Percentiles rank a stretch among this genome's conserved stretches.
These are phyloP conservation scores for Suillus fuscotomentosus DNA, from an alignment of 768 basidiomycete genomes.

Conservation along the genomic window DNA sequence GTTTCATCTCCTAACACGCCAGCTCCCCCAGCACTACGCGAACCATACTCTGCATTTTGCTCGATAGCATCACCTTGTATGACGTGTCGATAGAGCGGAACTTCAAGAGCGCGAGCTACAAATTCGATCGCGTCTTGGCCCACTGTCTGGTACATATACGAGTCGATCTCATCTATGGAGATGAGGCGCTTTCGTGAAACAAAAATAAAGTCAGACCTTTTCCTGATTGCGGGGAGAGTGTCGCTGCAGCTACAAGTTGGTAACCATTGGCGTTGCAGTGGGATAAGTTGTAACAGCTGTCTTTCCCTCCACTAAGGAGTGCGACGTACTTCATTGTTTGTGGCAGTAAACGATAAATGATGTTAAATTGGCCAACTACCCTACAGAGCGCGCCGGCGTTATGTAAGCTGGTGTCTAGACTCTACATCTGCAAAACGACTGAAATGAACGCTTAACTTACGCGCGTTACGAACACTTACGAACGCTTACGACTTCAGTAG, in stretches of 20 bases:
- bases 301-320: conserved; percentile 95
- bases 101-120: conserved; percentile 79
- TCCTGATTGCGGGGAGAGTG: conserved; percentile 78
- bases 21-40: conserved; percentile 44
- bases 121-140: conserved; percentile 91
- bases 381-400: too few species aligned
- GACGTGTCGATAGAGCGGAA: conserved; percentile 80
- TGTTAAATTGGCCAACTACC: too few species aligned
- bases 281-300: conserved; percentile 92
- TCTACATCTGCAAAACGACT: too few species aligned
- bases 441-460: too few species aligned
- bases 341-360: too few species aligned
- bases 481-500: too few species aligned
- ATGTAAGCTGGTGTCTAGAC: too few species aligned
- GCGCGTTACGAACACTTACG: too few species aligned
- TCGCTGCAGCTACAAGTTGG: conserved; percentile 83
- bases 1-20: conserved; percentile 89
- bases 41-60: conserved; percentile 84
- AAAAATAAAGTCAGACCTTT: conserved; percentile 57
- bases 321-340: conserved; percentile 84
- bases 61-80: conserved; percentile 83
- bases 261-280: conserved; percentile 89
- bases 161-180: conserved; percentile 91
- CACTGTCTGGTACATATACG: conserved; percentile 98
- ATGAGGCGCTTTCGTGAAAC: conserved; percentile 8